Evolutionary conservation across 192 early-diverging fungal genomes (phyloP).

Genomic region (Geosiphon pyriformis): DNA sequence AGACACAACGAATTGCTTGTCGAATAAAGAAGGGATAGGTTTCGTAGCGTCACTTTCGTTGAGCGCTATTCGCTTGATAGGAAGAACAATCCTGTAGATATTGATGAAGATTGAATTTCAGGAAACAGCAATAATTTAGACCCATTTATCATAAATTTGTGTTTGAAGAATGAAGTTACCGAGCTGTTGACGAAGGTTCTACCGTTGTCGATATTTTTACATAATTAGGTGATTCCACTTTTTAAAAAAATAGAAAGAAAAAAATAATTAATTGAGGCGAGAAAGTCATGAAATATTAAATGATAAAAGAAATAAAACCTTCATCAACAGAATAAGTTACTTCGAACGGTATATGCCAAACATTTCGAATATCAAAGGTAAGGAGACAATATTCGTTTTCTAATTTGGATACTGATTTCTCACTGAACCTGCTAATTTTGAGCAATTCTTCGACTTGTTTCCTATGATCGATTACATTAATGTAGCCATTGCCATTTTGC

Average conservation of each 20-base stretch:
- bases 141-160: not conserved
- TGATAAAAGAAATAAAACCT: constrained; percentile 27
- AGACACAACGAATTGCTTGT: constrained; percentile 76
- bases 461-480: not conserved
- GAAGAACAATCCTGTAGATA: constrained; percentile 54
- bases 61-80: constrained; percentile 56
- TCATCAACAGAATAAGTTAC: constrained; percentile 67
- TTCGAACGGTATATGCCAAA: constrained; percentile 68
- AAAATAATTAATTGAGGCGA: not conserved
- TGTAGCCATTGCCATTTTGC: not conserved
- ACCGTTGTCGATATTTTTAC: constrained; percentile 21
- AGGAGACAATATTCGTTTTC: constrained; percentile 66
- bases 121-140: not conserved
- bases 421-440: constrained; percentile 32
- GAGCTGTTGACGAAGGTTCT: constrained; percentile 28
- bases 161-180: not conserved
- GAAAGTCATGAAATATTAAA: not conserved
- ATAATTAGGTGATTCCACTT: not conserved
- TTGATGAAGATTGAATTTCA: not conserved
- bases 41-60: constrained; percentile 35
- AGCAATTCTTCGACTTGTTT: constrained; percentile 22
- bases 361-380: constrained; percentile 73
- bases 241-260: constrained; percentile 26
- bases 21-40: constrained; percentile 65
- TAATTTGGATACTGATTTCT: not conserved